These are phyloP conservation scores for Leucaena leucocephala DNA, from an alignment of 306 rosid species.

Conservation along the genomic window DNA sequence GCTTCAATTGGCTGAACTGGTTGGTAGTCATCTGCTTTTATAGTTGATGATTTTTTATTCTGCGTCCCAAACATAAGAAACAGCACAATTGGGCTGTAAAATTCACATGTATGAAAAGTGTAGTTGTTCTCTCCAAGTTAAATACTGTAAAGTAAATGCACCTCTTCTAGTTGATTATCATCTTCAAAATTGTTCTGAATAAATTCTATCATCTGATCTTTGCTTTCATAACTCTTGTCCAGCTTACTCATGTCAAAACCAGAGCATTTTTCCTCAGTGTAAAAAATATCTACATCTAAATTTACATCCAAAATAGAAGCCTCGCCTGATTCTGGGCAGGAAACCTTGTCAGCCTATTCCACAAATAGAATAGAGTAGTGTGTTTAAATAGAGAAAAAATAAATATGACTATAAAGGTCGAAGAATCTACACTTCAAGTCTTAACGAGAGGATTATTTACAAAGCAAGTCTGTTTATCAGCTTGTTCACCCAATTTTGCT, in stretches of 20 bases:
- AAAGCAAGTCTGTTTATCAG: conserved; percentile 38
- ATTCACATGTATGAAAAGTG: conserved; percentile 28
- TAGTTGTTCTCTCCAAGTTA: conserved; percentile 23
- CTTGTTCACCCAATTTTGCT: conserved; percentile 41
- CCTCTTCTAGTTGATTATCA: conserved; percentile 40
- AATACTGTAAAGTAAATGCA: conserved; percentile 31
- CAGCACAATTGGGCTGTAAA: conserved; percentile 15
- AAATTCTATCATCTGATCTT: conserved; percentile 16
- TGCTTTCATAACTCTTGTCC: conserved; percentile 32
- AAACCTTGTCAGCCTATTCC: conserved; percentile 52
- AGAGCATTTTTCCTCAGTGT: conserved; percentile 37
- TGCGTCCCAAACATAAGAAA: conserved; percentile 44
- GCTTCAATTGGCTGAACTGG: conserved; percentile 48
- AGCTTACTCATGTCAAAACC: conserved; percentile 23
- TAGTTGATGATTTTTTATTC: conserved; percentile 44
- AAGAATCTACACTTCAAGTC: conserved; percentile 17
- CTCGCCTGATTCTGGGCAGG: conserved; percentile 36
- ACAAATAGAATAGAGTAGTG: conserved; percentile 39
- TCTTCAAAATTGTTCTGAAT: conserved; percentile 36
- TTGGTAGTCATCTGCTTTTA: conserved; percentile 42
- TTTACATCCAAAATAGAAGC: conserved; percentile 44
- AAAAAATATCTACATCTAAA: conserved; percentile 41
- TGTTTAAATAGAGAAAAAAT: neutral
- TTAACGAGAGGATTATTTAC: conserved; percentile 45
- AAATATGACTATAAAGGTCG: conserved; percentile 24